These are phyloP conservation scores for Sugiyamaella valdiviana DNA, from an alignment of 805 yeast genomes.

Conservation along the genomic window DNA sequence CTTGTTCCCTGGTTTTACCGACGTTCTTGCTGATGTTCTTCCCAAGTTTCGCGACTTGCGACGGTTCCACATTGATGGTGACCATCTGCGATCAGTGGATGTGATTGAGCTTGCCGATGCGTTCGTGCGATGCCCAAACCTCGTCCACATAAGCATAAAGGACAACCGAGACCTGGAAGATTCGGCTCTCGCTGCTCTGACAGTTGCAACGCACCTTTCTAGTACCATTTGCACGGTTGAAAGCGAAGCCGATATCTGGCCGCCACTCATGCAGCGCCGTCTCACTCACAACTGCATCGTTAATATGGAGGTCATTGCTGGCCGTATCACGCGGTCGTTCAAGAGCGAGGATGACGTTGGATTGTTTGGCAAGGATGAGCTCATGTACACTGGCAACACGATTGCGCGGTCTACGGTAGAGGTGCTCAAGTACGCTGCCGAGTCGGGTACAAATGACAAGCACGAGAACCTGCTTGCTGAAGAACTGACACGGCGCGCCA, in stretches of 20 bases:
- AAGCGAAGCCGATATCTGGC: slow-evolving; percentile 55
- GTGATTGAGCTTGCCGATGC: slow-evolving; percentile 59
- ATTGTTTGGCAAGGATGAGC: slow-evolving; percentile 31
- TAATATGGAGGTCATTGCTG: slow-evolving; percentile 43
- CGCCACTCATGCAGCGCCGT: slow-evolving; percentile 58
- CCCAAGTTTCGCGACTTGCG: slow-evolving; percentile 62
- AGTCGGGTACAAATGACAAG: slow-evolving; percentile 6
- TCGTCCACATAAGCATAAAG: slow-evolving; percentile 62
- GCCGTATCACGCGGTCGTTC: slow-evolving; percentile 26
- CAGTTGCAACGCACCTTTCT: slow-evolving; percentile 63
- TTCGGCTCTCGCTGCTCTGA: slow-evolving; percentile 56
- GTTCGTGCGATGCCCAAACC: slow-evolving; percentile 57
- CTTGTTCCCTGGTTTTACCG: slow-evolving; percentile 57
- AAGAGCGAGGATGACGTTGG: slow-evolving; percentile 34
- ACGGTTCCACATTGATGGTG: slow-evolving; percentile 66
- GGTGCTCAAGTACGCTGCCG: slow-evolving; percentile 10
- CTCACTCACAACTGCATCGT: slow-evolving; percentile 76
- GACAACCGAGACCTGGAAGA: slow-evolving; percentile 58
- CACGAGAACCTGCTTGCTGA: slow-evolving; percentile 19
- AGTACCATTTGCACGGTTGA: slow-evolving; percentile 62
- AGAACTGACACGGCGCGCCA: slow-evolving; percentile 37
- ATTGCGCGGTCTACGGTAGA: slow-evolving; percentile 23
- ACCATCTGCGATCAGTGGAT: slow-evolving; percentile 50
- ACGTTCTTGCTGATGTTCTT: slow-evolving; percentile 52
- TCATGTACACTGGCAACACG: slow-evolving; percentile 26